These are phyloP conservation scores for Croton laevigatus DNA, from an alignment of 441 rosid species.

Conservation along the genomic window DNA sequence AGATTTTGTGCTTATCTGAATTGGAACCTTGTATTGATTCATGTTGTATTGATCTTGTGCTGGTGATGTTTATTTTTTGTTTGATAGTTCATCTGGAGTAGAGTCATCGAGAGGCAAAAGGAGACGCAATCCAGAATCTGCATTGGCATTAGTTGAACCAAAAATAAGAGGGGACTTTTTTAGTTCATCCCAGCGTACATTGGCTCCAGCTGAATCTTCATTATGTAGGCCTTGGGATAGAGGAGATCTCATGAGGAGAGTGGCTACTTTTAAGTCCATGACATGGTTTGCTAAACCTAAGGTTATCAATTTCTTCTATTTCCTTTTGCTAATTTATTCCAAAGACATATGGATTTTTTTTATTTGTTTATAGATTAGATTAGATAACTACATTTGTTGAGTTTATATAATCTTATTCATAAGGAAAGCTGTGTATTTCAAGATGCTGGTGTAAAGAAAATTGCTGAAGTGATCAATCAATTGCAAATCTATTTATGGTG, in stretches of 20 bases:
- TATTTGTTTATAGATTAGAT: not conserved
- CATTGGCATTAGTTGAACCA: constrained; percentile 53
- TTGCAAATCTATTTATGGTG: not conserved
- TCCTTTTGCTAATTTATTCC: no score
- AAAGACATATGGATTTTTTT: not conserved
- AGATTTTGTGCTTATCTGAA: not conserved
- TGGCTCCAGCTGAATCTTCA: constrained; percentile 37
- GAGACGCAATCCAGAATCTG: constrained; percentile 49
- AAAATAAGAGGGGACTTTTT: constrained; percentile 23
- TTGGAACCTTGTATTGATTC: not conserved
- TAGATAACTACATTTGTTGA: not conserved
- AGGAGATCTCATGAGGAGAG: constrained; percentile 81
- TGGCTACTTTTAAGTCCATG: constrained; percentile 92
- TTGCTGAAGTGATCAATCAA: not conserved
- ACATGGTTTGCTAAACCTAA: constrained; percentile 94
- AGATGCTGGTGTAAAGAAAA: not conserved
- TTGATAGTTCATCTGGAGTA: constrained; percentile 36
- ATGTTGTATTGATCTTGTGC: not conserved
- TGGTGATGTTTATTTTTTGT: not conserved
- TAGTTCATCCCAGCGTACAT: constrained; percentile 30
- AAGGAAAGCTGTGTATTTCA: not conserved
- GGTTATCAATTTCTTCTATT: constrained; percentile 34
- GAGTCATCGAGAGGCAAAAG: constrained; percentile 50
- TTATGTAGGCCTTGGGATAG: constrained; percentile 92
- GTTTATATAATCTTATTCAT: not conserved